Evolutionary conservation across 129 eudicot species (phyloP).

Genomic region (Flaveria bidentis): DNA sequence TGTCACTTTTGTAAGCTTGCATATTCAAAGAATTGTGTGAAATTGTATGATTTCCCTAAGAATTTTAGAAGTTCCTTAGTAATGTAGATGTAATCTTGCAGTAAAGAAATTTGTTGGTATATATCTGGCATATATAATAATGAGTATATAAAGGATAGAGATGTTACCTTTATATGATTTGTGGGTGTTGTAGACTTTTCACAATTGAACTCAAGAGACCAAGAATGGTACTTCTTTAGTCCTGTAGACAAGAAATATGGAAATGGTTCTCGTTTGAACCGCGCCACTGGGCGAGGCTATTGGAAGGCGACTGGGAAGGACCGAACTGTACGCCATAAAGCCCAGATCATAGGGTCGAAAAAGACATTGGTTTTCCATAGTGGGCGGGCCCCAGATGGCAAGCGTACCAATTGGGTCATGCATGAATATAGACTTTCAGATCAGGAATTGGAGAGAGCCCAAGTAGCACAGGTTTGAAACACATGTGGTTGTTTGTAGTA

Average conservation of each 20-base stretch:
- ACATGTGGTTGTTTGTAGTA: slow-evolving; percentile 18
- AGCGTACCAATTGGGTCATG: slow-evolving; percentile 84
- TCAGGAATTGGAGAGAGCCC: slow-evolving; percentile 52
- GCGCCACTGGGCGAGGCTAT: slow-evolving; percentile 70
- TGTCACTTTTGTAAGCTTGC: background rate
- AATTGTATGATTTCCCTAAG: background rate
- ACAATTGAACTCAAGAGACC: slow-evolving; percentile 61
- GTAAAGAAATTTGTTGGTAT: no score
- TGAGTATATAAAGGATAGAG: background rate
- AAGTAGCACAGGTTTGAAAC: slow-evolving; percentile 58
- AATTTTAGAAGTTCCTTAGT: background rate
- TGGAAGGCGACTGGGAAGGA: slow-evolving; percentile 89
- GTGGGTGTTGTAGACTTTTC: slow-evolving; percentile 46
- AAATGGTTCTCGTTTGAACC: slow-evolving; percentile 66
- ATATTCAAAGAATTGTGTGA: background rate
- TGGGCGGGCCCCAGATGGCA: slow-evolving; percentile 79
- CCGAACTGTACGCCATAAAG: slow-evolving; percentile 54
- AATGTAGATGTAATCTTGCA: background rate
- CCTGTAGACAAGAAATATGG: slow-evolving; percentile 69
- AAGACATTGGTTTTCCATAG: slow-evolving; percentile 74
- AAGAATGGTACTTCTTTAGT: slow-evolving; percentile 79
- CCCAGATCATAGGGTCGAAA: slow-evolving; percentile 62
- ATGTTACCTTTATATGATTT: slow-evolving; percentile 10
- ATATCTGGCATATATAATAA: background rate
- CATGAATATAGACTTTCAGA: slow-evolving; percentile 72